phyloP scores from a whole-genome alignment of 2,329 filamentous ascomycete genomes.

The Ophiocordyceps camponoti-saundersi region DNA sequence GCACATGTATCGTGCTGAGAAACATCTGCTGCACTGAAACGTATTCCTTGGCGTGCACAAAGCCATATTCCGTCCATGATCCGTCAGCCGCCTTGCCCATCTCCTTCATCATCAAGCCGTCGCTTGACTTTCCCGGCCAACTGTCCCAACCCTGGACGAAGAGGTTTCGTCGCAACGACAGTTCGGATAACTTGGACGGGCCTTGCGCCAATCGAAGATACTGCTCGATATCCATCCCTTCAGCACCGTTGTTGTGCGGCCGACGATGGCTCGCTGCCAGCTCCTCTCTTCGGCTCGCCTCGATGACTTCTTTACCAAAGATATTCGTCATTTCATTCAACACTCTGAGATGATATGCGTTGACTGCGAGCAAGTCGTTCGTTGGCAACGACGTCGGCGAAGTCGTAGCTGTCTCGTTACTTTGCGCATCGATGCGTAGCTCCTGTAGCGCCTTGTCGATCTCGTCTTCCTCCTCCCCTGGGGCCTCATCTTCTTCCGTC shows the following conservation, averaged over 20 bases:
- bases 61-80: conserved; percentile 52
- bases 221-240: conserved; percentile 39
- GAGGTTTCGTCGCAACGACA: conserved; percentile 59
- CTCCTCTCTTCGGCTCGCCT: conserved; percentile 32
- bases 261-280: conserved; percentile 22
- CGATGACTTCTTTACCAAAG: conserved; percentile 40
- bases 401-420: background rate
- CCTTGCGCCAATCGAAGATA: conserved; percentile 37
- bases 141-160: conserved; percentile 77
- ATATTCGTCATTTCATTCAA: conserved; percentile 72
- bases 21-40: conserved; percentile 61
- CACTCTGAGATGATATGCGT: conserved; percentile 61
- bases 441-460: conserved; percentile 37
- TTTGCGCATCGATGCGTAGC: conserved; percentile 19
- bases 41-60: conserved; percentile 60
- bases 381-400: conserved; percentile 9
- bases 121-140: conserved; percentile 66
- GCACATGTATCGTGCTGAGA: conserved; percentile 63
- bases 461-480: conserved; percentile 25
- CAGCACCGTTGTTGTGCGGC: conserved; percentile 18
- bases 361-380: conserved; percentile 29
- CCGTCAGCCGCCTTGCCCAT: conserved; percentile 27
- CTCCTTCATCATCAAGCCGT: conserved; percentile 67
- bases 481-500: conserved; percentile 20
- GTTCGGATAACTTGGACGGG: conserved; percentile 45